These are phyloP conservation scores for Pseudogymnoascus destructans DNA, from an alignment of 2,329 filamentous ascomycete genomes.

Conservation along the genomic window DNA sequence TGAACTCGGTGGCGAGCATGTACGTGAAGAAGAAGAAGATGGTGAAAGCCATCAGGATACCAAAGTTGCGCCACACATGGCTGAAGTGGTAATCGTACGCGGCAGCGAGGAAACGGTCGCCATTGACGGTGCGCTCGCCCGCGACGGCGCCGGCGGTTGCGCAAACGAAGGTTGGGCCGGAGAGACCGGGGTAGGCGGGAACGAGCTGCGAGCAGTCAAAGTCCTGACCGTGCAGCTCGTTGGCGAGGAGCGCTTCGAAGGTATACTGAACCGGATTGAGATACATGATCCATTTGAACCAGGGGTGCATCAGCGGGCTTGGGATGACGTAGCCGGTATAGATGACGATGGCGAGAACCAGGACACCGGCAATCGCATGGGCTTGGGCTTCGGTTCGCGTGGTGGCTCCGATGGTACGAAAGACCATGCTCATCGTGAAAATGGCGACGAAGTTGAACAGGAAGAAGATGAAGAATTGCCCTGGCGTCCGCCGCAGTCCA, in stretches of 20 bases:
- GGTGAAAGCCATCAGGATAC: constrained; percentile 52
- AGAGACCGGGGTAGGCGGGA: constrained; percentile 13
- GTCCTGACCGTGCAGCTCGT: constrained; percentile 48
- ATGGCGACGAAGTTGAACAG: constrained; percentile 61
- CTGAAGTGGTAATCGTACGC: constrained; percentile 42
- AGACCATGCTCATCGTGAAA: constrained; percentile 71
- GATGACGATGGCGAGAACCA: constrained; percentile 23
- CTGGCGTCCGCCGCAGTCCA: constrained; percentile 57
- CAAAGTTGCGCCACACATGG: constrained; percentile 56
- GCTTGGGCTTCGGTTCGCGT: constrained; percentile 55
- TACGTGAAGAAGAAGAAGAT: constrained; percentile 49
- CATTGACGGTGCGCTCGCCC: constrained; percentile 38
- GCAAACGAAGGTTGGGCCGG: constrained; percentile 37
- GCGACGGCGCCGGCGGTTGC: constrained; percentile 41
- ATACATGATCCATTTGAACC: constrained; percentile 74
- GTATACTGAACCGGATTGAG: constrained; percentile 61
- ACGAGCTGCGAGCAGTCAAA: constrained; percentile 17
- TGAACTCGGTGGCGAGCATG: constrained; percentile 50
- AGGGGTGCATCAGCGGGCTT: constrained; percentile 51
- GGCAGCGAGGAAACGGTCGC: constrained; percentile 42
- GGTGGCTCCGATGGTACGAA: constrained; percentile 61
- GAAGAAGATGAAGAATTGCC: constrained; percentile 74
- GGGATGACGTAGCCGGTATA: constrained; percentile 29
- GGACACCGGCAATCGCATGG: constrained; percentile 42
- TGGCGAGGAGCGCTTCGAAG: constrained; percentile 66